phyloP scores from a whole-genome alignment of 208 protist species.

The Blastocrithidia nonstop region DNA sequence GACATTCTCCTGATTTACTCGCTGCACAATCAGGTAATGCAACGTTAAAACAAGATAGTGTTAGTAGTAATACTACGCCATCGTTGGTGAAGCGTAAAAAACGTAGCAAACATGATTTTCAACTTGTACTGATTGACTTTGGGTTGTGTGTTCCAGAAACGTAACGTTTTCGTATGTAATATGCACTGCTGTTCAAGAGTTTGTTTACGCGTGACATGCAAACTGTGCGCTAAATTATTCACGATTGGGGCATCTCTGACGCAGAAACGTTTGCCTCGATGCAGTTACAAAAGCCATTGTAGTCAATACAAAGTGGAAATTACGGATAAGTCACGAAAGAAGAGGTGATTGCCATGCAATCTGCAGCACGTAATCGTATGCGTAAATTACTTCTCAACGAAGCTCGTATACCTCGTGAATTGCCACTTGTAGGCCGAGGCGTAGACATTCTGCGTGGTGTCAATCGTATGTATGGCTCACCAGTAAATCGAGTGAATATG shows the following conservation, averaged over 20 bases:
- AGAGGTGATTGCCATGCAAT: constrained; percentile 46
- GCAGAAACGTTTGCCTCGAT: constrained; percentile 60
- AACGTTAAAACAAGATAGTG: neutral
- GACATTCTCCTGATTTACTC: constrained; percentile 8
- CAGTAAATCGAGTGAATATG: constrained; percentile 68
- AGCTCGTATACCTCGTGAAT: constrained; percentile 43
- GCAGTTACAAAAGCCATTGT: constrained; percentile 58
- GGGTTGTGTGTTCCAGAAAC: constrained; percentile 52
- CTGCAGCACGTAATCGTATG: constrained; percentile 13
- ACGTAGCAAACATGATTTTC: constrained; percentile 18
- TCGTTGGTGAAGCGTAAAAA: neutral
- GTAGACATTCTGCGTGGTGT: constrained; percentile 70
- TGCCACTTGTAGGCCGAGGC: constrained; percentile 50
- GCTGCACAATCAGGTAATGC: neutral
- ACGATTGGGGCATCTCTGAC: constrained; percentile 56
- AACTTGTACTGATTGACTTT: constrained; percentile 71
- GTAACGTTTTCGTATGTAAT: constrained; percentile 62
- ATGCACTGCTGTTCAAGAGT: constrained; percentile 60
- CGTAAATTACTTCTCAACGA: constrained; percentile 34
- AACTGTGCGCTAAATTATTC: constrained; percentile 23
- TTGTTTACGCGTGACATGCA: constrained; percentile 53
- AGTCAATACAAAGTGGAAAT: constrained; percentile 24
- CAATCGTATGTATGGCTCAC: constrained; percentile 68
- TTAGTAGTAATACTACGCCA: neutral
- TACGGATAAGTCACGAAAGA: constrained; percentile 46